Conservation (phyloP, 257 asterid species). For the Leptodermis oblonga region DNA sequence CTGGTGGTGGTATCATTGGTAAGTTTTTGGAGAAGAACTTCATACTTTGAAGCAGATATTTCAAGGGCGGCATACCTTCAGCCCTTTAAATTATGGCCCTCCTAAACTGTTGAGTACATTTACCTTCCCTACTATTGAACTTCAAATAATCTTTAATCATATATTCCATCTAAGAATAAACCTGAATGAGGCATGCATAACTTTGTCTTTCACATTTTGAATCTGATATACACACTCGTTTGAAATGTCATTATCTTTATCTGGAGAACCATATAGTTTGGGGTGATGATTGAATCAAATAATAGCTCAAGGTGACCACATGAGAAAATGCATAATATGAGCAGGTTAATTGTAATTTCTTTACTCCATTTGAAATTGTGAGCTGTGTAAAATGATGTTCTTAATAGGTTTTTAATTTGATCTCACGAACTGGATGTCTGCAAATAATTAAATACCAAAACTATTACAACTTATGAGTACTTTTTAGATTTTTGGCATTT, state of each 20-base stretch:
- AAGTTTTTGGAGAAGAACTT: slow-evolving; percentile 19
- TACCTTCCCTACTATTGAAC: not conserved
- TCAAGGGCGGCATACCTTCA: not conserved
- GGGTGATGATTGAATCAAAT: not conserved
- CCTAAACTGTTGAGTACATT: not conserved
- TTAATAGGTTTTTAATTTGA: not conserved
- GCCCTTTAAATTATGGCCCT: not conserved
- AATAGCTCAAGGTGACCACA: not conserved
- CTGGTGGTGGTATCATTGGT: slow-evolving; percentile 93
- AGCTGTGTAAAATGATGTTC: too few relatives aligned
- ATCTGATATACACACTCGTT: not conserved
- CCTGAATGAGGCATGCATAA: not conserved
- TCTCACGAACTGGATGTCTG: not conserved
- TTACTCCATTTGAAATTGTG: too few relatives aligned
- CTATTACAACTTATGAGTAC: not conserved
- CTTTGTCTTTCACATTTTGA: not conserved
- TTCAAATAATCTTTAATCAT: not conserved
- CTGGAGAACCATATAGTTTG: not conserved
- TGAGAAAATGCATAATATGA: too few relatives aligned
- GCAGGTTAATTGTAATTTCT: too few relatives aligned
- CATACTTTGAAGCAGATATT: not conserved
- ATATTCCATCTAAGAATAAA: not conserved
- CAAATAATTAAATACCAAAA: too few relatives aligned
- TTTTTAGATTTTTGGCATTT: not conserved
- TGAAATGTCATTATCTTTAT: not conserved